A percentile compares a stretch with the other conserved stretches of the same genome.
These are phyloP conservation scores for Colletotrichum costaricense DNA, from an alignment of 2,329 filamentous ascomycete genomes.

Conservation along the genomic window DNA sequence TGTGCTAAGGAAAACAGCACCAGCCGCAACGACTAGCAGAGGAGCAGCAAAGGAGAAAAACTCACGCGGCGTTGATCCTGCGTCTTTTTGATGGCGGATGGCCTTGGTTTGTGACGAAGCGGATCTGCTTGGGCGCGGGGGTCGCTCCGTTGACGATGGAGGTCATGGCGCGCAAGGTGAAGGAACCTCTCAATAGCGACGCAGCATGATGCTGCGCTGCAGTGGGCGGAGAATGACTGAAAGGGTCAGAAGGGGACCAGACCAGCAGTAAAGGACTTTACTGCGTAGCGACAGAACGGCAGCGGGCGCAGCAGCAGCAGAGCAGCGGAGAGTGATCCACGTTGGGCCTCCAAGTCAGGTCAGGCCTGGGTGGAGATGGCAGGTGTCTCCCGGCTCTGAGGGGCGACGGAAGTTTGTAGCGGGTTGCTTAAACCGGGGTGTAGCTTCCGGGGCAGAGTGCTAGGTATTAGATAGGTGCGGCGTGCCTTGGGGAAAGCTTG, in stretches of 20 bases:
- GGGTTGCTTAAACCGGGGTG: conserved; percentile 17
- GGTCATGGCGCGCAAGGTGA: conserved; percentile 35
- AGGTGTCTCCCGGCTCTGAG: conserved; percentile 14
- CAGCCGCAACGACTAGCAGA: not conserved
- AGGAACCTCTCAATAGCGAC: conserved; percentile 29
- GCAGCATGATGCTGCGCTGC: conserved; percentile 35
- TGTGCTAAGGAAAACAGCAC: not conserved
- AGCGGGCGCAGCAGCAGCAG: not conserved
- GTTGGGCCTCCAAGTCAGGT: conserved; percentile 12
- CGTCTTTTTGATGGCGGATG: conserved; percentile 83
- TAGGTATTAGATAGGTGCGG: not conserved
- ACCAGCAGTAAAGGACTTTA: not conserved
- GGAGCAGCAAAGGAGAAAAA: conserved; percentile 38
- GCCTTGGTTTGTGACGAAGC: conserved; percentile 86
- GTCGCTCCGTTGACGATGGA: conserved; percentile 52
- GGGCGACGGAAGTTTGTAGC: not conserved
- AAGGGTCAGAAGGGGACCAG: conserved; percentile 4
- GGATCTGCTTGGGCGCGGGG: conserved; percentile 70
- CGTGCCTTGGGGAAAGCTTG: conserved; percentile 28
- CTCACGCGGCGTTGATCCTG: conserved; percentile 82
- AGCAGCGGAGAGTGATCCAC: conserved; percentile 14
- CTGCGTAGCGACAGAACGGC: not conserved
- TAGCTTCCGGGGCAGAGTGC: conserved; percentile 5
- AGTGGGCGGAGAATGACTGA: conserved; percentile 22
- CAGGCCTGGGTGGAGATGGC: conserved; percentile 28